Percentiles rank a stretch among this genome's conserved stretches.
Evolutionary conservation across 2,329 filamentous ascomycete species (phyloP).

Genomic region (Clarireedia homoeocarpa): DNA sequence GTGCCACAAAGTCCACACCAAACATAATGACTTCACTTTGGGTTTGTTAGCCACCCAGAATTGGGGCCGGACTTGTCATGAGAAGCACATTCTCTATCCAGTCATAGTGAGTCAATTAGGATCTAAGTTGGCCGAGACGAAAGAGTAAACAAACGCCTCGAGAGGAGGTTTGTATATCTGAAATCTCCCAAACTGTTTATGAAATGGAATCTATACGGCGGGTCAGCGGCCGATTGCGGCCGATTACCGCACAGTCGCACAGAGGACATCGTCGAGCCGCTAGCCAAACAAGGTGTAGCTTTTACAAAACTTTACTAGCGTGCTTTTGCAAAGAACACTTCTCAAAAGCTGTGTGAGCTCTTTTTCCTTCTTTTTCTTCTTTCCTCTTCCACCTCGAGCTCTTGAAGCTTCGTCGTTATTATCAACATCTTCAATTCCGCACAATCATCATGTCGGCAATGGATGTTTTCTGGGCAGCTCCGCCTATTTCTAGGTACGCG

Average conservation of each 20-base stretch:
- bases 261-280: neutral
- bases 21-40: slow-evolving; percentile 38
- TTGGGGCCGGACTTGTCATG: neutral
- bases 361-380: slow-evolving; percentile 2
- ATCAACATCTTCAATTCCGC: slow-evolving; percentile 6
- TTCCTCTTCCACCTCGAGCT: slow-evolving; percentile 12
- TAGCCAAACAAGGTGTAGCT: slow-evolving; percentile 1
- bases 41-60: neutral
- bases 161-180: too few relatives aligned
- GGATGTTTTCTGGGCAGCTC: slow-evolving; percentile 58
- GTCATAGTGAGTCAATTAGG: neutral
- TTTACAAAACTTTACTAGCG: neutral
- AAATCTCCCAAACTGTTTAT: too few relatives aligned
- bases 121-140: neutral
- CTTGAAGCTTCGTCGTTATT: neutral
- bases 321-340: slow-evolving; percentile 7
- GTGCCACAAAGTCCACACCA: slow-evolving; percentile 45
- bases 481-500: slow-evolving; percentile 59
- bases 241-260: too few relatives aligned
- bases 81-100: neutral
- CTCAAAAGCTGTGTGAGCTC: neutral
- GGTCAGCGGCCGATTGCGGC: too few relatives aligned
- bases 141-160: too few relatives aligned
- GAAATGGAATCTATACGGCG: too few relatives aligned
- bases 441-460: slow-evolving; percentile 33